phyloP scores from a whole-genome alignment of 306 rosid species.

The Datisca glomerata region DNA sequence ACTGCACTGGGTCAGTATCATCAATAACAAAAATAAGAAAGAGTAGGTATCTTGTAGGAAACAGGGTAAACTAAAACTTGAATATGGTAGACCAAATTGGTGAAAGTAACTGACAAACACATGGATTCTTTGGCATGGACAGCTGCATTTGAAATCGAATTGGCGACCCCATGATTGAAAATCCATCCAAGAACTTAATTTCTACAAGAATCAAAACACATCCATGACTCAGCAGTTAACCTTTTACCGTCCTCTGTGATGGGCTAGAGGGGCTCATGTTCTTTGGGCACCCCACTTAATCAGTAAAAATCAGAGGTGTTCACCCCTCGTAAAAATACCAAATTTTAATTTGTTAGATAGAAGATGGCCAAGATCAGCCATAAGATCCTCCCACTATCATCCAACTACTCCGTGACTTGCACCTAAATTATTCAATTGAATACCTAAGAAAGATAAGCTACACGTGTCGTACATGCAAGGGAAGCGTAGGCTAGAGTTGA shows the following conservation, averaged over 20 bases:
- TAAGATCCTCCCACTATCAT: constrained; percentile 5
- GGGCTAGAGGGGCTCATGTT: no score
- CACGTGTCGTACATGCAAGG: constrained; percentile 29
- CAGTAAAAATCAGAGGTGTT: no score
- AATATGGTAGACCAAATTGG: constrained; percentile 22
- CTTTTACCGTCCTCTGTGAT: no score
- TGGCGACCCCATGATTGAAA: no score
- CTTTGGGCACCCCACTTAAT: no score
- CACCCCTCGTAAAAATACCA: no score
- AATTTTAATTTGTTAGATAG: no score
- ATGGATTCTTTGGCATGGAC: no score
- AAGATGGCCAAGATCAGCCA: no score
- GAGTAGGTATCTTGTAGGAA: constrained; percentile 17
- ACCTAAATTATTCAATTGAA: neutral
- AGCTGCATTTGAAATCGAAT: constrained; percentile 3
- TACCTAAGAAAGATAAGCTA: no score
- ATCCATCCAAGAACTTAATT: neutral
- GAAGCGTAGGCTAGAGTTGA: neutral
- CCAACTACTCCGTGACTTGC: constrained; percentile 12
- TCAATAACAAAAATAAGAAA: neutral
- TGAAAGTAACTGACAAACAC: constrained; percentile 15
- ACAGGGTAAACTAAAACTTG: constrained; percentile 18
- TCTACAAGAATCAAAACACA: no score
- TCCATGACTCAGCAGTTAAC: no score
- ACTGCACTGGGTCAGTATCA: constrained; percentile 10